These are phyloP conservation scores for Leccinum pallidistipes DNA, from an alignment of 1,284 basidiomycete genomes.

Conservation along the genomic window DNA sequence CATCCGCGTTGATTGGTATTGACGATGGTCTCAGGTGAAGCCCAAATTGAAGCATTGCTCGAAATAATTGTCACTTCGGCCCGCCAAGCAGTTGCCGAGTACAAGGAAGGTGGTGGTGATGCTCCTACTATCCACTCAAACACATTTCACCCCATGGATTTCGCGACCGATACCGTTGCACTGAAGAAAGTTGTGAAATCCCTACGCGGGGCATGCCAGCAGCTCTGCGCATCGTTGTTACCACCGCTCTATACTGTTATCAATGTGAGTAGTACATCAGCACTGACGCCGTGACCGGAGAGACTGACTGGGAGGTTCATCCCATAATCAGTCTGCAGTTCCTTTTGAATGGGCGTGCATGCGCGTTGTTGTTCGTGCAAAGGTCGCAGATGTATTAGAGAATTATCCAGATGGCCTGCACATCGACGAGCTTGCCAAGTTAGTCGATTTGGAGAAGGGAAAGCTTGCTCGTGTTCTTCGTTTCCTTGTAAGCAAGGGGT, in stretches of 20 bases:
- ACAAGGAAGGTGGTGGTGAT: constrained; percentile 19
- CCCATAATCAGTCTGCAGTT: constrained; percentile 17
- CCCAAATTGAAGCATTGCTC: constrained; percentile 17
- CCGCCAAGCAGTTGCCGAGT: constrained; percentile 30
- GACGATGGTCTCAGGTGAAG: constrained; percentile 26
- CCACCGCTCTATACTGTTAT: constrained; percentile 32
- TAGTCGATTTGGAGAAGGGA: constrained; percentile 25
- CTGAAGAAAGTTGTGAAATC: constrained; percentile 30
- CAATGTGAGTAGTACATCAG: not conserved
- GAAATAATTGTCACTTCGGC: constrained; percentile 16
- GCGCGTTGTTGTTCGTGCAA: constrained; percentile 21
- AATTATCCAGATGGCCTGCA: constrained; percentile 27
- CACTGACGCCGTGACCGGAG: not conserved
- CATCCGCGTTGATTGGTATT: not conserved
- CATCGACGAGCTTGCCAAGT: constrained; percentile 22
- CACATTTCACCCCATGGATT: constrained; percentile 26
- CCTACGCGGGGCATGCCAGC: constrained; percentile 31
- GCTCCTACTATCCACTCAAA: constrained; percentile 28
- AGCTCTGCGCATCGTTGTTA: constrained; percentile 28
- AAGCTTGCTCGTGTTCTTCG: constrained; percentile 36
- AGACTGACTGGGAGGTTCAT: not conserved
- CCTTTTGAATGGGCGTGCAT: constrained; percentile 30
- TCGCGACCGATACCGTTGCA: constrained; percentile 19
- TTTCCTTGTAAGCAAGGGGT: constrained; percentile 33
- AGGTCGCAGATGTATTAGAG: constrained; percentile 27